These are phyloP conservation scores for Daedalea quercina DNA, from an alignment of 768 basidiomycete genomes.

Conservation along the genomic window DNA sequence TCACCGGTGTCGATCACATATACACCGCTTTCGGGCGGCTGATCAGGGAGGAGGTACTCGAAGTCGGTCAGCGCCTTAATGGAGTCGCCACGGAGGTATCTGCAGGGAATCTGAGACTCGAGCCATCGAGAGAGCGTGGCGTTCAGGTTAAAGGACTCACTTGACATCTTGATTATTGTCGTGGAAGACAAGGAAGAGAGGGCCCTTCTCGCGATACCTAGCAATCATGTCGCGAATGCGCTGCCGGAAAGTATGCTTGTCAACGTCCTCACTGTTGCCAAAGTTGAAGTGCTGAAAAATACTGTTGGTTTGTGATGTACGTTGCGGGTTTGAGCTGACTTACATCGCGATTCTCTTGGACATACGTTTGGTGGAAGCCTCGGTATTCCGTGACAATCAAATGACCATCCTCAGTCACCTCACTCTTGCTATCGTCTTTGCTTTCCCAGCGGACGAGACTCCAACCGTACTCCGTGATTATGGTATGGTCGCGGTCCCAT, in stretches of 20 bases:
- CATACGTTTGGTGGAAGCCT: conserved; percentile 55
- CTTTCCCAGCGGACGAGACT: conserved; percentile 52
- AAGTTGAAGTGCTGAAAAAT: conserved; percentile 53
- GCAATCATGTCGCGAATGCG: conserved; percentile 43
- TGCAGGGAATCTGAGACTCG: conserved; percentile 16
- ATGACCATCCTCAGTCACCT: conserved; percentile 57
- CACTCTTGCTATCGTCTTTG: conserved; percentile 41
- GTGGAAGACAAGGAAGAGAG: conserved; percentile 78
- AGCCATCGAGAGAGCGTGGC: too few species aligned
- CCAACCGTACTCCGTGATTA: conserved; percentile 84
- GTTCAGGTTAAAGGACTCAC: conserved; percentile 25
- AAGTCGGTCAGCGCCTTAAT: conserved; percentile 50
- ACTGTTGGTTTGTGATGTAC: background rate
- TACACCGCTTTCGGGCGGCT: conserved; percentile 41
- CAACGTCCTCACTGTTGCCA: conserved; percentile 52
- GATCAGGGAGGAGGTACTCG: conserved; percentile 52
- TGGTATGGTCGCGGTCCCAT: conserved; percentile 70
- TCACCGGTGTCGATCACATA: conserved; percentile 71
- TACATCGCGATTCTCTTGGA: conserved; percentile 46
- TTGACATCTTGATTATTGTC: conserved; percentile 74
- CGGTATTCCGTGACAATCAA: conserved; percentile 61
- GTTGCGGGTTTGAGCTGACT: background rate
- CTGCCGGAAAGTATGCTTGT: conserved; percentile 42
- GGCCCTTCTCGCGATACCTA: conserved; percentile 36
- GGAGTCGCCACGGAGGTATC: conserved; percentile 44